phyloP scores from a whole-genome alignment of 441 rosid genomes.

The Bocquillonia castaneifolia region DNA sequence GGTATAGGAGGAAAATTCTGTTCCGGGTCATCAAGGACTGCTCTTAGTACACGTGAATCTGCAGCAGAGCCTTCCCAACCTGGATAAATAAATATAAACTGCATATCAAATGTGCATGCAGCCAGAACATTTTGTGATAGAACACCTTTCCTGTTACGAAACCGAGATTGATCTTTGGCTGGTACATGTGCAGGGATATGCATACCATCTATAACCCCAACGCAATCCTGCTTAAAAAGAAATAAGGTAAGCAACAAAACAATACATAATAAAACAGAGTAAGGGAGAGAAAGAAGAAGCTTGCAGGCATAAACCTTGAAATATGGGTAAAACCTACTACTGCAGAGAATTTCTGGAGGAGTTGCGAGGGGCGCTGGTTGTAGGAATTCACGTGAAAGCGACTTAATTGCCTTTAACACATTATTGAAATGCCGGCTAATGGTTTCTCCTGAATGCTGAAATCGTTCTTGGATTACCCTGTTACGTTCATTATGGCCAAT shows the following conservation, averaged over 20 bases:
- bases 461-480: conserved; percentile 71
- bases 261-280: conserved; percentile 1
- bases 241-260: conserved; percentile 20
- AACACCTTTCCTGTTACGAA: conserved; percentile 61
- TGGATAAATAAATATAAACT: conserved; percentile 66
- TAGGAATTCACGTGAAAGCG: conserved; percentile 65
- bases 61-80: conserved; percentile 91
- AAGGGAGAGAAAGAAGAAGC: background rate
- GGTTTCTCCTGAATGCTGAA: conserved; percentile 83
- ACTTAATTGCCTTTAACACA: conserved; percentile 76
- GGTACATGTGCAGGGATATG: conserved; percentile 73
- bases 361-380: conserved; percentile 40
- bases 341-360: conserved; percentile 42
- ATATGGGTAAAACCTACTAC: conserved; percentile 65
- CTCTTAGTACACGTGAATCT: conserved; percentile 68
- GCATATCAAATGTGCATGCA: conserved; percentile 75
- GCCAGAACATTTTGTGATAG: conserved; percentile 72
- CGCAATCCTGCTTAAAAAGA: conserved; percentile 52
- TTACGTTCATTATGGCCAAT: conserved; percentile 76
- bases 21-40: conserved; percentile 66
- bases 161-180: conserved; percentile 68
- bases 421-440: conserved; percentile 78
- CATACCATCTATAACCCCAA: conserved; percentile 71
- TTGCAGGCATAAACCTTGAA: conserved; percentile 49
- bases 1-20: conserved; percentile 80